These are phyloP conservation scores for Emergomyces orientalis DNA, from an alignment of 2,329 filamentous ascomycete species.

Conservation along the genomic window DNA sequence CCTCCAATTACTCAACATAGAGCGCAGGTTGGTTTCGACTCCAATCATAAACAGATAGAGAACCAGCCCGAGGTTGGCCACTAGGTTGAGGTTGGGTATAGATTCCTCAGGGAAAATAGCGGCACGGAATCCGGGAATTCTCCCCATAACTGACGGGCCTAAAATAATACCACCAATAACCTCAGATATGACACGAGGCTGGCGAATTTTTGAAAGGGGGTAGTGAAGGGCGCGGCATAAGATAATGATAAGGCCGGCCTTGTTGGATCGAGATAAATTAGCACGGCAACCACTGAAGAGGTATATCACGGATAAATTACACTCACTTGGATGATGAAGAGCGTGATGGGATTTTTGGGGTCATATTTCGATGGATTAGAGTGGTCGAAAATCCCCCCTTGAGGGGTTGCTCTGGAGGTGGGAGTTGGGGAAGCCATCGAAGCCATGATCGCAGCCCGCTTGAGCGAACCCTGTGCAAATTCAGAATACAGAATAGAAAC, in stretches of 20 bases:
- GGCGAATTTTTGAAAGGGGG: conserved; percentile 65
- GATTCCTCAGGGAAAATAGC: conserved; percentile 69
- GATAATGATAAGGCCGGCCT: conserved; percentile 65
- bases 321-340: conserved; percentile 65
- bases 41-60: conserved; percentile 83
- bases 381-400: conserved; percentile 63
- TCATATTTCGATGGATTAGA: conserved; percentile 60
- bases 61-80: conserved; percentile 74
- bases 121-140: conserved; percentile 66
- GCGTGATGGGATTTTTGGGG: conserved; percentile 59
- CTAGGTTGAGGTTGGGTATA: conserved; percentile 64
- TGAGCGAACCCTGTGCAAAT: neutral
- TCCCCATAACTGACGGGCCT: conserved; percentile 79
- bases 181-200: conserved; percentile 75
- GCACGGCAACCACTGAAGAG: neutral
- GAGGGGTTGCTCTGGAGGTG: conserved; percentile 38
- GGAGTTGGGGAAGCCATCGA: conserved; percentile 18
- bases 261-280: conserved; percentile 3
- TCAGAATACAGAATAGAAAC: neutral
- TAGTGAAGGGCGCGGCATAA: conserved; percentile 66
- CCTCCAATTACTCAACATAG: conserved; percentile 70
- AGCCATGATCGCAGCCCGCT: neutral
- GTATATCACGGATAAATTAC: neutral
- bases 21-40: conserved; percentile 72
- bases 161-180: conserved; percentile 77